Base-by-base conservation (phyloP, 2,329 filamentous ascomycete genomes). In the Fusarium secorum region DNA sequence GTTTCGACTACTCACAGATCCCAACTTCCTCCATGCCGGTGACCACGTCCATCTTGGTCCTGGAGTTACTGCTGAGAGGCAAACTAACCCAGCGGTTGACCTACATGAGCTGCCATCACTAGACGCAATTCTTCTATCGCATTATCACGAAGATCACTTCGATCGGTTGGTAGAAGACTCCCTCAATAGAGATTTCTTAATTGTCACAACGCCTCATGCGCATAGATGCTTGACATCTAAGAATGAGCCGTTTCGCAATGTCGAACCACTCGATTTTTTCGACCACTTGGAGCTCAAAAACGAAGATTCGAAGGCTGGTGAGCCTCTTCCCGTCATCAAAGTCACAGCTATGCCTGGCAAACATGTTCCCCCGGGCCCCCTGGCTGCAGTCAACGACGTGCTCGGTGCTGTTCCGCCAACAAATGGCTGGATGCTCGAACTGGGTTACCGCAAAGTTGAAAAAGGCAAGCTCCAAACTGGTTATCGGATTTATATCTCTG, bases 41-140 rank as follows among this genome's bases (percentile, higher is more conserved):
- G 88, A 91, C 73, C 87, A 91, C 71, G 88, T 91, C 13, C 89
- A 91, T 75, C 84, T 91, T 3, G 90, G 89, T 0, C 89, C 89
- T 1, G 89, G 89, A 2, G 88, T 91, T 4, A 86, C 83, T 4
- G 85, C 83, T 2, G 83, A 82, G 28, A 82, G 89, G 4, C 77
- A 79, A 28, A 90, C 86, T 0, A 86, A 91, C 68, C 89, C 89
- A 26, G 87, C 87, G 0, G 82, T 91, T 20, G 85, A 90, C 61
- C 76, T 91, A 9, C 82, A 89, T 51, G 82, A 88, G 32, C 80
- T 91, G 3, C 90, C 90, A 3, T 81, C 83, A 4, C 82, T 91
- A 24, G 88, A 91, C 74, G 80, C 83, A 2, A 84, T 92, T 5
- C 80, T 91, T 35, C 80, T 92, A 4, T 89, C 86, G 4, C 89